Base-by-base conservation (phyloP, 2,329 filamentous ascomycete species). In the Hypoxylon sp. region DNA sequence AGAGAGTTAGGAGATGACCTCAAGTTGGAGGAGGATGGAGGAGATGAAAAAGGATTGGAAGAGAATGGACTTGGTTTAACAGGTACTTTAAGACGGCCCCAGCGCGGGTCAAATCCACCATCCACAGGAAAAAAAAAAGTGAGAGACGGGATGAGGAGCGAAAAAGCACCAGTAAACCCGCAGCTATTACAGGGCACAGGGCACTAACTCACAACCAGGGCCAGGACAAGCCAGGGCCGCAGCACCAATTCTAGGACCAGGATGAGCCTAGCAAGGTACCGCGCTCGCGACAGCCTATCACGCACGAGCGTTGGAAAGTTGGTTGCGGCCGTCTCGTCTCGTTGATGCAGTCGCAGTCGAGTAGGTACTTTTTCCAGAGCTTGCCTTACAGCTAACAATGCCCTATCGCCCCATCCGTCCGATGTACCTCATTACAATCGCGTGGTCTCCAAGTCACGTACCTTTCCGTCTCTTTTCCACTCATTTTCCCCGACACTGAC, bases 11-110 rank as follows among this genome's bases (percentile, higher is more conserved):
- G 72, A 77, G 75, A 75, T 72, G 75, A 68, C 75, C 74, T 80
- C 82, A 81, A 81, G 82, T 82, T 80, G 80, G 82, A 84, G 79
- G 79, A 84, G 80, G 80, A 83, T 79, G 77, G 78, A 81, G 78
- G 77, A 80, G 79, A 80, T 77, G 80, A 80, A 81, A 81, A 83
- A 82, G 82, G 83, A 85, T 81, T 83, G 82, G 82, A 80, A 80
- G 79, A 83, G 80, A 84, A 84, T 75, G 47, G 61, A 46, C 59
- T 77, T 77, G 75, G 76, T 72, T 75, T 67, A 68, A 76, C 74
- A 74, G 74, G 76, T 77, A 77, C 76, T 76, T 81, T 80, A 80
- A 81, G 78, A 80, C 79, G 61, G 66, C 46, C 56, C 65, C 64
- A 64, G 63, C 66, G 49, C 62, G 65, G 59, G 62, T 68, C 59